phyloP scores from a whole-genome alignment of 2,329 filamentous ascomycete species.

The Phialocephala sp. region DNA sequence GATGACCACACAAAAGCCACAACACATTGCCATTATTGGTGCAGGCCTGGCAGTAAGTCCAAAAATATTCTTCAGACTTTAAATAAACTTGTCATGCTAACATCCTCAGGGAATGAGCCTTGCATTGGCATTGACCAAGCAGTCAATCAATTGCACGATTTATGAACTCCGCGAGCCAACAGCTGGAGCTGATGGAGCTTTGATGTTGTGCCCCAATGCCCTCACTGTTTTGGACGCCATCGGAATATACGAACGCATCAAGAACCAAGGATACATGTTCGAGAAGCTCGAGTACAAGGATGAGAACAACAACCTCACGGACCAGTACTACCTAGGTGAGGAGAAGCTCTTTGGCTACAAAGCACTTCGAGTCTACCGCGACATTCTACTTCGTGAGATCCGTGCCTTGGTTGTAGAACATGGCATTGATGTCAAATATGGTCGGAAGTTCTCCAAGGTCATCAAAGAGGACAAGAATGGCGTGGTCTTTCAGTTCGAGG shows the following conservation, averaged over 20 bases:
- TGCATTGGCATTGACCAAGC: constrained; percentile 58
- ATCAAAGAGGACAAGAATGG: constrained; percentile 46
- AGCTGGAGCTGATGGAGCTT: constrained; percentile 56
- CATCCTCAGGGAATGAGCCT: constrained; percentile 54
- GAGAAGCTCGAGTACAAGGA: constrained; percentile 55
- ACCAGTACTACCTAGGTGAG: constrained; percentile 55
- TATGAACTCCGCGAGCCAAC: constrained; percentile 56
- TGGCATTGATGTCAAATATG: constrained; percentile 52
- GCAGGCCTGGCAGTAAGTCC: constrained; percentile 17
- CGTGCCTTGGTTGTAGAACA: constrained; percentile 47
- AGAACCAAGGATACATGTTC: constrained; percentile 54
- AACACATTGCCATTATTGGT: constrained; percentile 19
- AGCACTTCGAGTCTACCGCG: constrained; percentile 59
- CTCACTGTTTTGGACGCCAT: constrained; percentile 58
- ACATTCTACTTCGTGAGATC: constrained; percentile 57
- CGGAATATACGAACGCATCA: constrained; percentile 53
- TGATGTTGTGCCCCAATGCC: constrained; percentile 66
- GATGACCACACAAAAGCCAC: constrained; percentile 1
- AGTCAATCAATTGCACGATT: constrained; percentile 55
- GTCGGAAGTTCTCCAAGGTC: constrained; percentile 54
- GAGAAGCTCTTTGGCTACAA: constrained; percentile 56
- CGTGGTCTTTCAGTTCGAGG: constrained; percentile 54
- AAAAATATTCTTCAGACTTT: neutral
- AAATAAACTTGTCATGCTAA: neutral
- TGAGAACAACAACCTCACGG: constrained; percentile 41